A percentile compares a stretch with the other conserved stretches of the same genome.
Evolutionary conservation across 1,284 basidiomycete species (phyloP).

Genomic region (Ceraceosorus bombacis): DNA sequence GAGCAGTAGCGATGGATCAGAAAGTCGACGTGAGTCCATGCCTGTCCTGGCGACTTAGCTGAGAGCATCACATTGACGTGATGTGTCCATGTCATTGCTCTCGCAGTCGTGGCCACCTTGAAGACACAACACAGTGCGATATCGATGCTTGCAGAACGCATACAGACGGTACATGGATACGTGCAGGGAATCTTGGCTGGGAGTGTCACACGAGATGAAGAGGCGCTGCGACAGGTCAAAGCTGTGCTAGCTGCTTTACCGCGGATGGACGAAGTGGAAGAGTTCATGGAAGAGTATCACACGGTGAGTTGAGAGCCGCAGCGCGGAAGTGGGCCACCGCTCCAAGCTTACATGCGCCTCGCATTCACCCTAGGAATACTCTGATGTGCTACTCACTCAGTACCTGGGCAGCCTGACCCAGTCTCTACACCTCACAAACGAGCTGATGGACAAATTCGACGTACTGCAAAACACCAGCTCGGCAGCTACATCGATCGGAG

Average conservation of each 20-base stretch:
- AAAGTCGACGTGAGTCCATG: conserved; percentile 50
- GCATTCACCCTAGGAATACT: conserved; percentile 65
- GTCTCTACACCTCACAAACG: conserved; percentile 74
- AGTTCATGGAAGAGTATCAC: conserved; percentile 28
- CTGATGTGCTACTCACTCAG: conserved; percentile 84
- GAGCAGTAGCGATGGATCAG: conserved; percentile 59
- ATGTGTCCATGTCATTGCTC: neutral
- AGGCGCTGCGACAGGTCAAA: conserved; percentile 71
- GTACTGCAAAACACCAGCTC: neutral
- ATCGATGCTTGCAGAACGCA: conserved; percentile 87
- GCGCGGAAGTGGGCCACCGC: no score
- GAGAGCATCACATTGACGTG: no score
- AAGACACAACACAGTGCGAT: conserved; percentile 88
- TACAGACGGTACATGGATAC: conserved; percentile 73
- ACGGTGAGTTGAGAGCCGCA: conserved; percentile 10
- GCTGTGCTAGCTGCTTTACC: conserved; percentile 67
- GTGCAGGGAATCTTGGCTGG: conserved; percentile 21
- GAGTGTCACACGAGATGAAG: conserved; percentile 51
- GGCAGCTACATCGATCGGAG: no score
- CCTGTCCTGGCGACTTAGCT: neutral
- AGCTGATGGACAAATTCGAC: conserved; percentile 50
- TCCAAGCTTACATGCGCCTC: neutral
- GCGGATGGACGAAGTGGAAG: conserved; percentile 18
- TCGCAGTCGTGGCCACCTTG: conserved; percentile 74
- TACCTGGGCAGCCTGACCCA: conserved; percentile 82